Conservation (phyloP, 805 yeast genomes). For the Blastobotrys muscicola region DNA sequence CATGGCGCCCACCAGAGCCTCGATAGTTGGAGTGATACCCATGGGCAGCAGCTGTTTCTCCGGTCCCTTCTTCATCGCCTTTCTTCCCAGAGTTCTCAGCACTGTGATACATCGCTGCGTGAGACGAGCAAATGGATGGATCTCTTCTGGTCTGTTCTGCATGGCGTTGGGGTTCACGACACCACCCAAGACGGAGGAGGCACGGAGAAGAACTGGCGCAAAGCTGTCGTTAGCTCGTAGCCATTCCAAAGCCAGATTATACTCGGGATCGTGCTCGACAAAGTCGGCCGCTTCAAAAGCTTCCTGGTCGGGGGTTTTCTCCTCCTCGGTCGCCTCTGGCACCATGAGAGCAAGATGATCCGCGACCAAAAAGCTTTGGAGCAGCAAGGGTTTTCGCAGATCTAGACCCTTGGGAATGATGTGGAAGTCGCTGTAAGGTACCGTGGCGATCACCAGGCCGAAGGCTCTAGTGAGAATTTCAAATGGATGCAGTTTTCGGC, state of each 20-base stretch:
- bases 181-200: slow-evolving; percentile 31
- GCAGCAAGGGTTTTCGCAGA: slow-evolving; percentile 30
- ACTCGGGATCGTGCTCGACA: slow-evolving; percentile 6
- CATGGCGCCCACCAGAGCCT: slow-evolving; percentile 31
- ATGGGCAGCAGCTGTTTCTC: slow-evolving; percentile 15
- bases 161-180: slow-evolving; percentile 20
- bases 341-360: slow-evolving; percentile 28
- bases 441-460: slow-evolving; percentile 29
- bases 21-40: slow-evolving; percentile 31
- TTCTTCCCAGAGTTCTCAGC: slow-evolving; percentile 25
- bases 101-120: slow-evolving; percentile 30
- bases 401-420: slow-evolving; percentile 33
- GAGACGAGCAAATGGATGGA: slow-evolving; percentile 29
- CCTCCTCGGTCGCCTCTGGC: slow-evolving; percentile 17
- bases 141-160: slow-evolving; percentile 14
- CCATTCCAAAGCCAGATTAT: slow-evolving; percentile 29
- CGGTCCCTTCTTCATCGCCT: slow-evolving; percentile 20
- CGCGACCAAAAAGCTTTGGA: slow-evolving; percentile 32
- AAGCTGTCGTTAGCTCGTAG: slow-evolving; percentile 28
- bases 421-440: slow-evolving; percentile 29
- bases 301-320: slow-evolving; percentile 3
- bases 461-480: slow-evolving; percentile 29
- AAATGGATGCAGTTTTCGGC: slow-evolving; percentile 21
- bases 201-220: slow-evolving; percentile 30
- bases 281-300: slow-evolving; percentile 1